Conservation (phyloP, 805 yeast genomes). For the Starmerella sirachaensis region DNA sequence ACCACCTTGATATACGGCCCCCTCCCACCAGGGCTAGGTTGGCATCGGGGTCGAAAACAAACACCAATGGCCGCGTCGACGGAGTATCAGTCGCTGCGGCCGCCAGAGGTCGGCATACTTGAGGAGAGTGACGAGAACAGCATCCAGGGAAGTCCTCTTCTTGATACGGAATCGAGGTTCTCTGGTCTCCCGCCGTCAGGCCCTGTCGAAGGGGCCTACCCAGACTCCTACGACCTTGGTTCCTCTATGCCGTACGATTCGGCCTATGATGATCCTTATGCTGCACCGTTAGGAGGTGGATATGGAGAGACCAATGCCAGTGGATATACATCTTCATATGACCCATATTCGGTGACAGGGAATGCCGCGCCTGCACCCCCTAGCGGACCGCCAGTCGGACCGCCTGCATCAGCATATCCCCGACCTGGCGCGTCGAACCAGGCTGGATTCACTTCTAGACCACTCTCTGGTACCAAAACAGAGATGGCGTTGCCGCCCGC, state of each 20-base stretch:
- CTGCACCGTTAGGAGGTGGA: too few relatives aligned
- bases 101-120: conserved; percentile 4
- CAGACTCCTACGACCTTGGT: conserved; percentile 1
- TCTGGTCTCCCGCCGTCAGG: background rate
- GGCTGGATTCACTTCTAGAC: too few relatives aligned
- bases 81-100: conserved; percentile 11
- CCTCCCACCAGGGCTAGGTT: background rate
- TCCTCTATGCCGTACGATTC: too few relatives aligned
- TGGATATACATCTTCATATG: too few relatives aligned
- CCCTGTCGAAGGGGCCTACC: background rate
- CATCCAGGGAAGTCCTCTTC: conserved; percentile 20
- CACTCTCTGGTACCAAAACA: too few relatives aligned
- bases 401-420: too few relatives aligned
- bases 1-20: background rate
- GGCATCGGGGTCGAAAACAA: background rate
- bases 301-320: too few relatives aligned
- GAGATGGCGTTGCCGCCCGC: background rate
- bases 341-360: too few relatives aligned
- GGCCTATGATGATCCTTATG: background rate
- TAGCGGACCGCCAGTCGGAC: background rate
- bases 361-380: too few relatives aligned
- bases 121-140: conserved; percentile 18
- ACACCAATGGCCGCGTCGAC: background rate
- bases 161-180: conserved; percentile 14
- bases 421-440: too few relatives aligned